These are phyloP conservation scores for Didymosphaeria variabile DNA, from an alignment of 2,329 filamentous ascomycete genomes.

Conservation along the genomic window DNA sequence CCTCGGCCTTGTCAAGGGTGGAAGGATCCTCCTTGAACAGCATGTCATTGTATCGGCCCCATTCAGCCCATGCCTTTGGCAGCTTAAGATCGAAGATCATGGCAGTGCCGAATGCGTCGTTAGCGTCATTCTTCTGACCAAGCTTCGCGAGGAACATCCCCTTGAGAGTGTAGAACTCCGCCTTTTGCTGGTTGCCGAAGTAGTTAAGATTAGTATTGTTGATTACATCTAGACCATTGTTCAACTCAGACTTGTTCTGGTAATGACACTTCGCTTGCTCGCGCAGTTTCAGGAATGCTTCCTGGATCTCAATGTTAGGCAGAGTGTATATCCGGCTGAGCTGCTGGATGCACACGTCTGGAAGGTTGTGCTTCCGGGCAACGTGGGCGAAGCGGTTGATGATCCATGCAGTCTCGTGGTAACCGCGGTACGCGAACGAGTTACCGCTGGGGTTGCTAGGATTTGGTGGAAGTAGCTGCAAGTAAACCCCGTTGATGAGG, in stretches of 20 bases:
- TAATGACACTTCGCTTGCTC: conserved; percentile 99
- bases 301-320: conserved; percentile 99
- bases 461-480: conserved; percentile 81
- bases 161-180: conserved; percentile 98
- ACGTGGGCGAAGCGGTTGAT: conserved; percentile 99
- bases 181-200: conserved; percentile 94
- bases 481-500: conserved; percentile 93
- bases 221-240: conserved; percentile 93
- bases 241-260: conserved; percentile 91
- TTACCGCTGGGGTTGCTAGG: conserved; percentile 82
- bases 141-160: conserved; percentile 99
- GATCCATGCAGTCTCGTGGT: conserved; percentile 99
- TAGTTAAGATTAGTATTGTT: conserved; percentile 99
- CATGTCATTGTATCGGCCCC: conserved; percentile 97
- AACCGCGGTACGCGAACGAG: conserved; percentile 95
- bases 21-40: conserved; percentile 91
- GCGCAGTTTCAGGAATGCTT: conserved; percentile 96
- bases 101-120: conserved; percentile 92
- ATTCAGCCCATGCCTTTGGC: conserved; percentile 98
- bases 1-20: conserved; percentile 84
- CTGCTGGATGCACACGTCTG: conserved; percentile 96
- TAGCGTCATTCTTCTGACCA: conserved; percentile 87
- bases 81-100: conserved; percentile 95
- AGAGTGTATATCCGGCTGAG: conserved; percentile 97
- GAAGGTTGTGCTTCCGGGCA: conserved; percentile 93